Evolutionary conservation across 805 yeast genomes (phyloP), one percentile per base, ranked within the genome.

Genomic region (Clavispora fructus): DNA sequence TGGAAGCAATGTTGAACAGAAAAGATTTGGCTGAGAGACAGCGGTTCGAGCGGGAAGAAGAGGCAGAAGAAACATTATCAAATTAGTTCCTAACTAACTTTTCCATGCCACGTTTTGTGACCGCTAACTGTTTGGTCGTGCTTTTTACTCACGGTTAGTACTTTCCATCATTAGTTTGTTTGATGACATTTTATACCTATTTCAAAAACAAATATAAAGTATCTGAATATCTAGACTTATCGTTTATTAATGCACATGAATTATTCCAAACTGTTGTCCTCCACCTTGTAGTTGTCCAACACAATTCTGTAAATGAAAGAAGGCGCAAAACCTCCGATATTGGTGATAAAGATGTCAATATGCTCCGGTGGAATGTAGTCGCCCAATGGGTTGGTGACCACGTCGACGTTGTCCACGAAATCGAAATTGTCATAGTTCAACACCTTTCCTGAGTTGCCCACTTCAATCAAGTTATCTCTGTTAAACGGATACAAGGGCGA

Each of bases 271-370:
- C 74, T 75, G 48, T 79, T 87, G 69, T 94, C 98, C 58, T 85
- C 90, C 44, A 83, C 80, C 65, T 86, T 85, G 67, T 94, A 94
- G 67, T 92, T 89, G 66, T 94, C 99, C 71, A 91, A 79, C 17
- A 94, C 96, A 45, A 94, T 86, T 67, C 99, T 83, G 67, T 94
- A 94, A 45, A 94, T 86, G 69, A 94, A 94, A 57, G 92, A 88
- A 40, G 99, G 98, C 25, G 98, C 87, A 63, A 87, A 90, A 13
- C 98, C 98, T 42, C 98, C 99, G 43, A 91, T 80, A 63, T 94
- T 92, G 10, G 99, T 92, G 58, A 94, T 87, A 64, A 86, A 89
- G 50, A 94, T 89, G 65, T 94, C 97, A 51, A 94, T 87, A 59
- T 87, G 82, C 58, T 92, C 98, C 0, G 99, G 98, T 10, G 90